These are phyloP conservation scores for Leishmania mexicana DNA, from an alignment of 208 protist genomes.

Conservation along the genomic window DNA sequence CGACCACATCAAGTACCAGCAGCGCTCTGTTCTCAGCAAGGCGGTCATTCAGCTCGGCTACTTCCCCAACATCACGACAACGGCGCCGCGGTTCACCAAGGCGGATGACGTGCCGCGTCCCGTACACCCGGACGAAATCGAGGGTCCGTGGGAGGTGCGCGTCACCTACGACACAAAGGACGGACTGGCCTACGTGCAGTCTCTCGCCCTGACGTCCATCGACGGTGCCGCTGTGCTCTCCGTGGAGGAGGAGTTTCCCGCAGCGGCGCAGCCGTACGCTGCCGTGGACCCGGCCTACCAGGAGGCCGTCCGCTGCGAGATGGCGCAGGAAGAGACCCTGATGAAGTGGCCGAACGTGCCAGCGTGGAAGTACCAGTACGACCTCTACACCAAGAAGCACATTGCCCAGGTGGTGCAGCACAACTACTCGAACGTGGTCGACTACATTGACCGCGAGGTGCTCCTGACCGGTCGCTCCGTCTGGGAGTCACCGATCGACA, in stretches of 20 bases:
- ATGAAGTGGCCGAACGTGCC: conserved; percentile 91
- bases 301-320: conserved; percentile 70
- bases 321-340: conserved; percentile 77
- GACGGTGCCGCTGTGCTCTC: conserved; percentile 69
- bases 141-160: conserved; percentile 83
- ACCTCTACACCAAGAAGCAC: conserved; percentile 70
- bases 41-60: conserved; percentile 81
- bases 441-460: conserved; percentile 93
- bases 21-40: conserved; percentile 59
- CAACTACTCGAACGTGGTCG: conserved; percentile 93
- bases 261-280: conserved; percentile 54
- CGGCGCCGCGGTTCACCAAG: conserved; percentile 41
- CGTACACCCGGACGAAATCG: conserved; percentile 89
- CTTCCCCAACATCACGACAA: conserved; percentile 80
- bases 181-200: conserved; percentile 68
- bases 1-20: conserved; percentile 76
- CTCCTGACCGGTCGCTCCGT: conserved; percentile 88
- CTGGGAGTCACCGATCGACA: conserved; percentile 89
- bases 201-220: conserved; percentile 57
- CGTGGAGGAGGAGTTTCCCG: conserved; percentile 39
- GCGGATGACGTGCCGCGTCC: conserved; percentile 71
- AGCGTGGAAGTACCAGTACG: conserved; percentile 88
- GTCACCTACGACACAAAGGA: conserved; percentile 83
- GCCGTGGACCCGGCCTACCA: conserved; percentile 73
- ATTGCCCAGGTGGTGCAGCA: conserved; percentile 82